Evolutionary conservation across 169 alveolate genomes (phyloP).

Genomic region (Eimeria maxima): DNA sequence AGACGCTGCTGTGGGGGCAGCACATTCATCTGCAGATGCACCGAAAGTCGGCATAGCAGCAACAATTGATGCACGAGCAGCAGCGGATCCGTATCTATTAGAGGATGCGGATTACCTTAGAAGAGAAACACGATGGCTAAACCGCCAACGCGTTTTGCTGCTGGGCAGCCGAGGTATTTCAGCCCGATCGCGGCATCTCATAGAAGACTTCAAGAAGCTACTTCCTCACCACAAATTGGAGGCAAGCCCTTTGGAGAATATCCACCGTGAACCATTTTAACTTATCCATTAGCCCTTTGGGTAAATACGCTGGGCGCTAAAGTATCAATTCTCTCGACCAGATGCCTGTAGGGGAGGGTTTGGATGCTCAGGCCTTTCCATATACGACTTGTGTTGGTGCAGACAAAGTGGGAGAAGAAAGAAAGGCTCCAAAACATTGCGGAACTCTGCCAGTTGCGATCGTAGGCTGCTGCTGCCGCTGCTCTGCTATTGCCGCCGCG

Average conservation of each 20-base stretch:
- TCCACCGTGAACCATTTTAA: constrained; percentile 86
- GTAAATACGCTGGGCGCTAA: not conserved
- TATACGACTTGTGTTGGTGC: constrained; percentile 31
- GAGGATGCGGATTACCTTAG: constrained; percentile 92
- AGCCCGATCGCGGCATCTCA: constrained; percentile 95
- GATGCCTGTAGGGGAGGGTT: not conserved
- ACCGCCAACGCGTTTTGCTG: constrained; percentile 97
- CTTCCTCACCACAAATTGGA: constrained; percentile 99
- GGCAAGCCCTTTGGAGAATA: constrained; percentile 82
- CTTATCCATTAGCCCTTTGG: not conserved
- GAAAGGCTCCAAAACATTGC: constrained; percentile 89
- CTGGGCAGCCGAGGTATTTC: constrained; percentile 97
- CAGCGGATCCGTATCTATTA: constrained; percentile 92
- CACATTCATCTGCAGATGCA: not conserved
- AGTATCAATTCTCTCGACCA: not conserved
- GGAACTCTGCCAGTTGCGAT: constrained; percentile 90
- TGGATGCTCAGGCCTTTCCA: not conserved
- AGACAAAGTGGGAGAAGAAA: constrained; percentile 94
- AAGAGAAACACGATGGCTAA: constrained; percentile 94
- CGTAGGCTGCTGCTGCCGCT: constrained; percentile 25
- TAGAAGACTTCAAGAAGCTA: constrained; percentile 96
- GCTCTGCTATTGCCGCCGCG: not conserved
- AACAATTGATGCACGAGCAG: constrained; percentile 76
- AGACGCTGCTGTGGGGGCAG: not conserved
- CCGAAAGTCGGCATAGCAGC: not conserved